These are phyloP conservation scores for Sugiyamaella valdiviana DNA, from an alignment of 805 yeast species.

Conservation along the genomic window DNA sequence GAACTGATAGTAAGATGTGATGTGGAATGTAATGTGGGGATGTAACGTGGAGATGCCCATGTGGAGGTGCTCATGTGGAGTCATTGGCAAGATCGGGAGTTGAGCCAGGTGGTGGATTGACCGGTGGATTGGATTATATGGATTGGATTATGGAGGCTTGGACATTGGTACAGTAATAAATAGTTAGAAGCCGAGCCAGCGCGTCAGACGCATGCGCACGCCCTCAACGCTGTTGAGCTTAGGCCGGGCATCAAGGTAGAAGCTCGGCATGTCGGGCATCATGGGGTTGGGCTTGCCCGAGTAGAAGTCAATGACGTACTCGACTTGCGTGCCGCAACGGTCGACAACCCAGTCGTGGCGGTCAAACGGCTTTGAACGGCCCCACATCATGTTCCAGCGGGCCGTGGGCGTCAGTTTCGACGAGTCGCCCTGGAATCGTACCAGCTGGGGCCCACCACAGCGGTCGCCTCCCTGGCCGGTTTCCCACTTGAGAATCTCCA, in stretches of 20 bases:
- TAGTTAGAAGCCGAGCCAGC: constrained; percentile 39
- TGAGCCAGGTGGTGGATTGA: no score
- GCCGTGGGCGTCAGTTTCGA: constrained; percentile 86
- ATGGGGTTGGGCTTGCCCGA: constrained; percentile 46
- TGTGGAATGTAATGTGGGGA: no score
- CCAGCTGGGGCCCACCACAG: constrained; percentile 82
- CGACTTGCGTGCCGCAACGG: constrained; percentile 76
- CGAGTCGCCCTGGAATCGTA: constrained; percentile 86
- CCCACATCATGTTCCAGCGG: constrained; percentile 47
- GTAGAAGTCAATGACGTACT: constrained; percentile 91
- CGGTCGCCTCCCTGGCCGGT: constrained; percentile 23
- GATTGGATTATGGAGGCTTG: background rate
- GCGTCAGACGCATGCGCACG: constrained; percentile 54
- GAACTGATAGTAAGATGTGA: no score
- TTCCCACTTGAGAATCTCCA: constrained; percentile 80
- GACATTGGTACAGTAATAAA: background rate
- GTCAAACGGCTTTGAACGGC: constrained; percentile 80
- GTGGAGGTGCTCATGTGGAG: no score
- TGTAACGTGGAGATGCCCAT: no score
- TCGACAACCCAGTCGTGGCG: constrained; percentile 92
- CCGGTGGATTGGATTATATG: background rate
- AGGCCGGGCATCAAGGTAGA: constrained; percentile 87
- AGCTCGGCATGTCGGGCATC: constrained; percentile 47
- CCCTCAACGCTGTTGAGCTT: constrained; percentile 82
- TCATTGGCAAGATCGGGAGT: no score